Evolutionary conservation across 2,329 filamentous ascomycete species (phyloP).

Genomic region (Alternaria hordeiaustralica): DNA sequence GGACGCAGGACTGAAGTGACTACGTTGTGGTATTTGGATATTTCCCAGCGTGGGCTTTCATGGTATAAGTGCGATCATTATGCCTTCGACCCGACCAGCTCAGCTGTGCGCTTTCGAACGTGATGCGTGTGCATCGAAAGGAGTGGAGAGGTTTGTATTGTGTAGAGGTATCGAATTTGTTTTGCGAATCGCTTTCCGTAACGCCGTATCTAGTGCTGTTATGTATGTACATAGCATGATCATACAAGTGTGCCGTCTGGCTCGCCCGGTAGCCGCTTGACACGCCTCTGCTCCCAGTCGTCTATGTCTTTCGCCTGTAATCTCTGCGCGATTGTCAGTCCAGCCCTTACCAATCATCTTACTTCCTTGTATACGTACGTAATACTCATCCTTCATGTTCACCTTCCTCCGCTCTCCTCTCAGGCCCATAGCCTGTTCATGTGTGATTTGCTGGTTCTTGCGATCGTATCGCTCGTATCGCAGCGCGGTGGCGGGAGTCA

Average conservation of each 20-base stretch:
- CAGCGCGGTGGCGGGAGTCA: conserved; percentile 91
- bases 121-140: neutral
- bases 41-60: too few species aligned
- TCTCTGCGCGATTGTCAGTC: conserved; percentile 59
- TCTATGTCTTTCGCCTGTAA: conserved; percentile 89
- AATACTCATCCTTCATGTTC: conserved; percentile 85
- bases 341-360: neutral
- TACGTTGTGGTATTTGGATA: too few species aligned
- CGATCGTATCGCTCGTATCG: conserved; percentile 93
- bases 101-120: too few species aligned
- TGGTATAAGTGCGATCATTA: too few species aligned
- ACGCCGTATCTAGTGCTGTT: conserved; percentile 8
- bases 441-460: conserved; percentile 82
- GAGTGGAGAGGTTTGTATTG: neutral
- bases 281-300: conserved; percentile 95
- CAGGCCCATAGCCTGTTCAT: conserved; percentile 85
- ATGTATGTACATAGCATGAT: neutral
- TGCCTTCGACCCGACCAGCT: too few species aligned
- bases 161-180: neutral
- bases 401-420: conserved; percentile 73
- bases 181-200: neutral
- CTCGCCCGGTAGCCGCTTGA: conserved; percentile 88
- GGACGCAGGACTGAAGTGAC: neutral
- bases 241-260: conserved; percentile 75
- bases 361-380: conserved; percentile 57